These are phyloP conservation scores for Hygrocybe punicea DNA, from an alignment of 768 basidiomycete genomes.

Conservation along the genomic window DNA sequence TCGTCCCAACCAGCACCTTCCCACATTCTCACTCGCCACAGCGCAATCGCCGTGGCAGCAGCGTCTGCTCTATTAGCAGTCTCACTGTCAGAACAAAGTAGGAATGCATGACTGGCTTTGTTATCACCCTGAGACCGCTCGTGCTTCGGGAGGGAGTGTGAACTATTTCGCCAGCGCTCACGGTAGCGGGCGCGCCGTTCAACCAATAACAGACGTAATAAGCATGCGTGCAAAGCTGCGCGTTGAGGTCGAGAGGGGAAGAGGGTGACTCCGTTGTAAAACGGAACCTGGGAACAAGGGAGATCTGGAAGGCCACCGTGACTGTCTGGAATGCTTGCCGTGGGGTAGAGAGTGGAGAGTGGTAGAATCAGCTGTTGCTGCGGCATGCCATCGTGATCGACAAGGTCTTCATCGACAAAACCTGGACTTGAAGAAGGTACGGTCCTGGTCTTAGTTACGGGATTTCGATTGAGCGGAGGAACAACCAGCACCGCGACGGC, in stretches of 20 bases:
- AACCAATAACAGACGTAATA: constrained; percentile 46
- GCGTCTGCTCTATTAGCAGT: constrained; percentile 55
- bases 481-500: constrained; percentile 68
- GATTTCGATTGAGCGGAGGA: constrained; percentile 60
- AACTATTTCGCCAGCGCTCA: neutral
- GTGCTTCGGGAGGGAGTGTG: neutral
- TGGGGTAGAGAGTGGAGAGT: constrained; percentile 33
- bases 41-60: constrained; percentile 61
- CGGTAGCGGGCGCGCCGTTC: constrained; percentile 39
- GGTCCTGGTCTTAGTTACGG: constrained; percentile 44
- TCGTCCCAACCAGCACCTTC: constrained; percentile 55
- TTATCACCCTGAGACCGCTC: constrained; percentile 25
- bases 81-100: constrained; percentile 52
- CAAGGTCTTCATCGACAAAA: constrained; percentile 1
- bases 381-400: neutral
- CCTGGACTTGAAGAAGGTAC: constrained; percentile 34
- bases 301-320: constrained; percentile 15
- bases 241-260: constrained; percentile 65
- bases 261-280: constrained; percentile 63
- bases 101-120: constrained; percentile 66
- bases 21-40: constrained; percentile 81
- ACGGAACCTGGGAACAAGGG: constrained; percentile 44
- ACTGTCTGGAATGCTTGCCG: constrained; percentile 12
- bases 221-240: constrained; percentile 48
- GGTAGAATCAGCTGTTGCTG: constrained; percentile 14